These are phyloP conservation scores for Alternaria panax DNA, from an alignment of 2,329 filamentous ascomycete genomes.

Conservation along the genomic window DNA sequence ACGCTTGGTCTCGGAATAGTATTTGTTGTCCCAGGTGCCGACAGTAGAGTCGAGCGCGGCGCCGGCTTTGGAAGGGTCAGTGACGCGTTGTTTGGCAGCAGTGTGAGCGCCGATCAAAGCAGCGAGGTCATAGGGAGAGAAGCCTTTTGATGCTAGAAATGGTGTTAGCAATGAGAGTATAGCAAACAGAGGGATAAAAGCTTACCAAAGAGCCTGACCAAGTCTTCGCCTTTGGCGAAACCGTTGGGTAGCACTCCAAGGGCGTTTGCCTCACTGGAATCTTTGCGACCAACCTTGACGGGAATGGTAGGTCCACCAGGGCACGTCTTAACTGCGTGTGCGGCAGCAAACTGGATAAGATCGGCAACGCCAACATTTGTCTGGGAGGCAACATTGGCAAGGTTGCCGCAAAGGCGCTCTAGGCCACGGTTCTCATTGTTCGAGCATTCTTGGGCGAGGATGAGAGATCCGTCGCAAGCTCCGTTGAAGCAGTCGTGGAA, in stretches of 20 bases:
- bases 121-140: conserved; percentile 47
- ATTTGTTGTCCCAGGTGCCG: conserved; percentile 49
- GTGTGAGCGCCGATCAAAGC: conserved; percentile 51
- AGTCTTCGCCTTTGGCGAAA: conserved; percentile 18
- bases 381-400: conserved; percentile 51
- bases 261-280: conserved; percentile 34
- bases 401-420: conserved; percentile 50
- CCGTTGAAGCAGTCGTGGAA: conserved; percentile 51
- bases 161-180: background rate
- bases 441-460: conserved; percentile 47
- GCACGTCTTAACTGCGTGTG: conserved; percentile 48
- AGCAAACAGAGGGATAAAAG: background rate
- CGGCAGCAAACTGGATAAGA: conserved; percentile 49
- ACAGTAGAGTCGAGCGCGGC: conserved; percentile 46
- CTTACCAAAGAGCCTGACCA: conserved; percentile 44
- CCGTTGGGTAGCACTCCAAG: conserved; percentile 34
- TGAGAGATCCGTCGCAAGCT: conserved; percentile 48
- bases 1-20: conserved; percentile 43
- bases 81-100: conserved; percentile 39
- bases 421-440: conserved; percentile 55
- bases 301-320: conserved; percentile 45
- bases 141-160: conserved; percentile 42
- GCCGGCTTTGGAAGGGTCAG: conserved; percentile 33
- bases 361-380: conserved; percentile 49
- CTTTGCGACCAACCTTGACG: conserved; percentile 45